Conservation (phyloP, 192 early-diverging fungal species). For the Entomortierella lignicola region DNA sequence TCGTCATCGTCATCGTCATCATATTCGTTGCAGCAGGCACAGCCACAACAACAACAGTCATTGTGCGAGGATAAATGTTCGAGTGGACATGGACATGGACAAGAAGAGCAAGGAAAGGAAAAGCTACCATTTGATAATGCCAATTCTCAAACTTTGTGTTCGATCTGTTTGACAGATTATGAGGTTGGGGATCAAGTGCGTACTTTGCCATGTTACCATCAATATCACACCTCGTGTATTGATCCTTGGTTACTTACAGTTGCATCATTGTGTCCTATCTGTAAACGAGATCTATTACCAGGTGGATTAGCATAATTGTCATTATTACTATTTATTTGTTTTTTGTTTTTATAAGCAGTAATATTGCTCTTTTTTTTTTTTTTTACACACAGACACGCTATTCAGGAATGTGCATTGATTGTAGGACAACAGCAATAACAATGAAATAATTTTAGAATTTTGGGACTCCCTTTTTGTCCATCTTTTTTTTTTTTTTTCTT, state of each 20-base stretch:
- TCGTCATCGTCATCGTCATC: too few relatives aligned
- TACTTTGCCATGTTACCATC: slow-evolving; percentile 63
- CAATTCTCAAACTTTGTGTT: slow-evolving; percentile 56
- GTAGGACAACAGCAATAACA: too few relatives aligned
- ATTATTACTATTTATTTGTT: not conserved
- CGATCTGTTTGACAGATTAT: slow-evolving; percentile 65
- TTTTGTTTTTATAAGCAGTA: too few relatives aligned
- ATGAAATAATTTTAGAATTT: too few relatives aligned
- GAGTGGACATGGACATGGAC: not conserved
- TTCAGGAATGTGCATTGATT: too few relatives aligned
- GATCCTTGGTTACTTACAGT: slow-evolving; percentile 63
- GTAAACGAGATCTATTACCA: slow-evolving; percentile 55
- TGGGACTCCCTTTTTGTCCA: too few relatives aligned
- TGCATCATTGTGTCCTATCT: slow-evolving; percentile 64
- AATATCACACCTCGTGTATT: slow-evolving; percentile 66
- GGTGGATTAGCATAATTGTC: not conserved
- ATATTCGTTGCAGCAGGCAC: too few relatives aligned
- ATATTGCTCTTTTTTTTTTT: too few relatives aligned
- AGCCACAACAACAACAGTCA: too few relatives aligned
- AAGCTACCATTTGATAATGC: slow-evolving; percentile 45
- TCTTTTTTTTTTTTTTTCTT: too few relatives aligned
- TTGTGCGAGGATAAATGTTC: too few relatives aligned
- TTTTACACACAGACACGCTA: too few relatives aligned
- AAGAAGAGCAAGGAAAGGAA: slow-evolving; percentile 5
- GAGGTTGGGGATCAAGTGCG: slow-evolving; percentile 58